A percentile compares a stretch with the other conserved stretches of the same genome.
These are phyloP conservation scores for Harrya chromipes DNA, from an alignment of 768 basidiomycete species.

Conservation along the genomic window DNA sequence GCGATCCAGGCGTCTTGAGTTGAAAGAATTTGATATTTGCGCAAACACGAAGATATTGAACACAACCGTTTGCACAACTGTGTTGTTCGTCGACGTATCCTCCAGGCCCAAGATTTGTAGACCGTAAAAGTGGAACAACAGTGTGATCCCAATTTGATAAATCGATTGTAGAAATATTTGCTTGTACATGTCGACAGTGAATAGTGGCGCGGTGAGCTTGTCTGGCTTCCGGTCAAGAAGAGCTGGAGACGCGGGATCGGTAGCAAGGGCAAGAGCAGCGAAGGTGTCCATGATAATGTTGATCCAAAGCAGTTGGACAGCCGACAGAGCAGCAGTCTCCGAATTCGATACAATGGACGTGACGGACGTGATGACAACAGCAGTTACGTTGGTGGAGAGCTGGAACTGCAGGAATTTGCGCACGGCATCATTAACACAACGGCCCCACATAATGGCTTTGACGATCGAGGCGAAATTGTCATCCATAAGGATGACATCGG, in stretches of 20 bases:
- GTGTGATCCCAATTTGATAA: conserved; percentile 80
- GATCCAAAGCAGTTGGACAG: conserved; percentile 97
- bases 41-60: conserved; percentile 99
- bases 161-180: conserved; percentile 88
- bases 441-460: conserved; percentile 98
- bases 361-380: conserved; percentile 90
- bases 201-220: conserved; percentile 82
- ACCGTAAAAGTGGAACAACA: conserved; percentile 89
- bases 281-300: conserved; percentile 99
- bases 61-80: conserved; percentile 76
- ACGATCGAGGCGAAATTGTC: conserved; percentile 97
- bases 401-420: conserved; percentile 98
- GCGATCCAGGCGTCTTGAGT: conserved; percentile 83
- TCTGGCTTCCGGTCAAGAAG: conserved; percentile 91
- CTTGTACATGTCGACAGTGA: conserved; percentile 94
- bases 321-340: conserved; percentile 85
- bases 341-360: conserved; percentile 76
- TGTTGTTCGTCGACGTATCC: conserved; percentile 31
- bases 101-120: conserved; percentile 62
- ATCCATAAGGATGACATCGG: conserved; percentile 98
- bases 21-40: conserved; percentile 95
- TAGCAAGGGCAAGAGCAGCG: conserved; percentile 95
- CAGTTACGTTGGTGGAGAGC: conserved; percentile 91
- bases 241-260: conserved; percentile 83
- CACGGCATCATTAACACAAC: conserved; percentile 97